Evolutionary conservation across 257 asterid genomes (phyloP).

Genomic region (Linaria vulgaris): DNA sequence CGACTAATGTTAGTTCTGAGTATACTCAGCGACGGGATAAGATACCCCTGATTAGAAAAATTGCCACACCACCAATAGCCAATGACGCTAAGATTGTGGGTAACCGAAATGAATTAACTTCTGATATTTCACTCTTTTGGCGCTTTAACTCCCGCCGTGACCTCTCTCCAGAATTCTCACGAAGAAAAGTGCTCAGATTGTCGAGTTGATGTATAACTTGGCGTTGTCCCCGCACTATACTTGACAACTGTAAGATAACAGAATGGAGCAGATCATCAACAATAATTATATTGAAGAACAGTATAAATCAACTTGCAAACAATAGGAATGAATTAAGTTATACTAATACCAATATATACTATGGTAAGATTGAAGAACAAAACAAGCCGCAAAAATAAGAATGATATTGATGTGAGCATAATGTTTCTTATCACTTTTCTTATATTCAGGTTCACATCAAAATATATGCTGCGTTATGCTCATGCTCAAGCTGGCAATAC

Average conservation of each 20-base stretch:
- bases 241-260: constrained; percentile 49
- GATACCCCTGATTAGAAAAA: constrained; percentile 39
- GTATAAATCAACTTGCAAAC: no score
- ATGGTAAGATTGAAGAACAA: no score
- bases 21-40: constrained; percentile 28
- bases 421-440: no score
- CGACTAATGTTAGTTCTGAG: constrained; percentile 18
- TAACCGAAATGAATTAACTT: constrained; percentile 16
- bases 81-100: constrained; percentile 38
- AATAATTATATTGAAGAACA: background rate
- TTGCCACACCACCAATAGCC: constrained; percentile 48
- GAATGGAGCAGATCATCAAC: constrained; percentile 5
- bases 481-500: no score
- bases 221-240: constrained; percentile 68
- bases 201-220: constrained; percentile 84
- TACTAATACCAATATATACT: no score
- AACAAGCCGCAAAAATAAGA: no score
- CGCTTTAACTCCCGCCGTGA: constrained; percentile 21
- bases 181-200: constrained; percentile 57
- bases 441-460: no score
- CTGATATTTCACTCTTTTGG: constrained; percentile 15
- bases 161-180: constrained; percentile 42
- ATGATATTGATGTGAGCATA: no score
- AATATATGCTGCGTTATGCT: no score
- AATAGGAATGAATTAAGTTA: no score